These are phyloP conservation scores for Phytopythium litorale DNA, from an alignment of 352 stramenopile species.

Conservation along the genomic window DNA sequence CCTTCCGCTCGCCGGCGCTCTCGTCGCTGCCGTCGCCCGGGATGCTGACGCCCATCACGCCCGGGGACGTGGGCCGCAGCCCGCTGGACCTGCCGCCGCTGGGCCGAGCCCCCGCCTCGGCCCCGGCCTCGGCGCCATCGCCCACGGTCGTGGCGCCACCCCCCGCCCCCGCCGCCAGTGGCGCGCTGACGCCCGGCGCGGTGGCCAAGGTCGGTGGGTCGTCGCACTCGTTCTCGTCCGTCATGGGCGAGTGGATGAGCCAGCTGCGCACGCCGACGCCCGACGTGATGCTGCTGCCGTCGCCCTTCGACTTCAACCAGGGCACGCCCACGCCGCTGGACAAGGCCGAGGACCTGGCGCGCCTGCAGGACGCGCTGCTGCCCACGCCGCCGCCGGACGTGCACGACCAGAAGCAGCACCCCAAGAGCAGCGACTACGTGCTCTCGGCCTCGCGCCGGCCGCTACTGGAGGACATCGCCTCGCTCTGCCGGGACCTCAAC, in stretches of 20 bases:
- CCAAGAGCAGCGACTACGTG: slow-evolving; percentile 62
- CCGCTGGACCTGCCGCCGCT: slow-evolving; percentile 27
- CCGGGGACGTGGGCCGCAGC: slow-evolving; percentile 26
- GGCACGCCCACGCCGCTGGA: slow-evolving; percentile 73
- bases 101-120: neutral
- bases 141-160: neutral
- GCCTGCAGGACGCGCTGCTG: slow-evolving; percentile 72
- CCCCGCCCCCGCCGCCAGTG: neutral
- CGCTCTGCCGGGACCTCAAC: slow-evolving; percentile 72
- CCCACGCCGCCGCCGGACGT: slow-evolving; percentile 60
- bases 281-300: slow-evolving; percentile 75
- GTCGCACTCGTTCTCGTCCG: slow-evolving; percentile 36
- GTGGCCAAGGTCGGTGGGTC: slow-evolving; percentile 13
- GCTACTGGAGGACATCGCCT: slow-evolving; percentile 75
- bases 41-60: slow-evolving; percentile 48
- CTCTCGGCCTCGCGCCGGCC: slow-evolving; percentile 38
- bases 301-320: slow-evolving; percentile 76
- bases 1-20: slow-evolving; percentile 31
- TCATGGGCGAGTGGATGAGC: slow-evolving; percentile 84
- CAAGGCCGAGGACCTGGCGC: slow-evolving; percentile 58
- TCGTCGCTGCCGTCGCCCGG: slow-evolving; percentile 43
- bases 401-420: slow-evolving; percentile 53
- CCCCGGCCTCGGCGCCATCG: neutral
- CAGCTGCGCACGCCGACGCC: slow-evolving; percentile 72
- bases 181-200: slow-evolving; percentile 10